Evolutionary conservation across 805 yeast species (phyloP).

Genomic region (Hanseniaspora nectarophila): DNA sequence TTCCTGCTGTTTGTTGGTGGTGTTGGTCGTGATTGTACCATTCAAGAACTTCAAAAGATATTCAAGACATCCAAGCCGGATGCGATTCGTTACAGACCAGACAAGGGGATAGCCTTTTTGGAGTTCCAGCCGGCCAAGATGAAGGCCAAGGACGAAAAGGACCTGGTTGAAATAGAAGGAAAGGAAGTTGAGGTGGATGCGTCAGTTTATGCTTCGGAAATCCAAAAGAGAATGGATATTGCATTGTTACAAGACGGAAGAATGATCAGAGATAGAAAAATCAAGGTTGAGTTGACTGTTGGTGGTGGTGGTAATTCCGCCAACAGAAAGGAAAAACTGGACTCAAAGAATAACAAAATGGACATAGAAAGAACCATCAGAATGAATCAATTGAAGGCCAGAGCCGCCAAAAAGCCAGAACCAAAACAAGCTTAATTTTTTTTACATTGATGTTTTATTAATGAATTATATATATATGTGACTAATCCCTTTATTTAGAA

Average conservation of each 20-base stretch:
- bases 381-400: slow-evolving; percentile 36
- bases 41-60: slow-evolving; percentile 53
- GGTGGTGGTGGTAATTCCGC: slow-evolving; percentile 95
- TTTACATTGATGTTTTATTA: neutral
- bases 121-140: slow-evolving; percentile 52
- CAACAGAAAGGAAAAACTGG: slow-evolving; percentile 54
- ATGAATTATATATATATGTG: too few species aligned
- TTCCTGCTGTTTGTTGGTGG: slow-evolving; percentile 85
- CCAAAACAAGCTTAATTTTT: neutral
- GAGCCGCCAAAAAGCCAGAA: slow-evolving; percentile 17
- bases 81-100: slow-evolving; percentile 62
- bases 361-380: slow-evolving; percentile 56
- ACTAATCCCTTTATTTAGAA: too few species aligned
- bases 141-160: slow-evolving; percentile 24
- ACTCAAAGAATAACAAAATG: slow-evolving; percentile 65
- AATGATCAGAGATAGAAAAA: slow-evolving; percentile 53
- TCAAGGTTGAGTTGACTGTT: slow-evolving; percentile 91
- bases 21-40: slow-evolving; percentile 59
- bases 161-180: slow-evolving; percentile 10
- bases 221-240: slow-evolving; percentile 67
- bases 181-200: slow-evolving; percentile 8
- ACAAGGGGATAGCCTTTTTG: slow-evolving; percentile 83
- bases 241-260: slow-evolving; percentile 81
- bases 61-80: slow-evolving; percentile 66
- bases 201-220: slow-evolving; percentile 30